These are phyloP conservation scores for Jaltomata sinuosa DNA, from an alignment of 257 asterid genomes.

Conservation along the genomic window DNA sequence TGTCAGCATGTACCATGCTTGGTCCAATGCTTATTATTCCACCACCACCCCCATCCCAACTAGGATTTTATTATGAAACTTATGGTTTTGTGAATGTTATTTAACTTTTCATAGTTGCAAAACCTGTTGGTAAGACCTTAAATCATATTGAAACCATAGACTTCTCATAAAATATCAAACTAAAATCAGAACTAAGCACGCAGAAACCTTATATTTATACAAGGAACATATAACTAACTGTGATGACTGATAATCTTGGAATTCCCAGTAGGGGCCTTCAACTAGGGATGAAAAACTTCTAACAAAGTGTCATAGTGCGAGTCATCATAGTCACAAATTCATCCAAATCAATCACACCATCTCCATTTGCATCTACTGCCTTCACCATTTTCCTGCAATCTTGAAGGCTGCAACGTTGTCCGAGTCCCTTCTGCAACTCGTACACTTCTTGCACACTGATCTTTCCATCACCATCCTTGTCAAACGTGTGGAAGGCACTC, in stretches of 20 bases:
- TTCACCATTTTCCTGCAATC: slow-evolving; percentile 79
- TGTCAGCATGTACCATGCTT: not conserved
- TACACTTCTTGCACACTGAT: slow-evolving; percentile 59
- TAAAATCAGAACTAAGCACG: not conserved
- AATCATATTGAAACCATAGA: not conserved
- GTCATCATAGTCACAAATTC: slow-evolving; percentile 89
- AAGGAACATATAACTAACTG: not conserved
- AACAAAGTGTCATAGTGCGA: slow-evolving; percentile 30
- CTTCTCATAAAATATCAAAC: not conserved
- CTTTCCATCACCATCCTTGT: slow-evolving; percentile 71
- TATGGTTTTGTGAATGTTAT: not conserved
- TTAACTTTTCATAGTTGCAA: not conserved
- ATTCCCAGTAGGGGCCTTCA: not conserved
- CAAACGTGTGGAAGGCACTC: slow-evolving; percentile 55
- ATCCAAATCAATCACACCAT: slow-evolving; percentile 82
- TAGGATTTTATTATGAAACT: not conserved
- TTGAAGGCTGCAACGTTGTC: slow-evolving; percentile 49
- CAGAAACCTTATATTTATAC: not conserved
- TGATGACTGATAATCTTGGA: not conserved
- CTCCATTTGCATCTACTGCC: slow-evolving; percentile 79
- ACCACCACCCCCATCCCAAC: not conserved
- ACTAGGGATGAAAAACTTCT: not conserved
- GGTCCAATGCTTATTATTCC: not conserved
- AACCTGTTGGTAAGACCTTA: not conserved
- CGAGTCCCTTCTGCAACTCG: slow-evolving; percentile 50